Base-by-base conservation (phyloP, 805 yeast species). In the Candida succiphila region DNA sequence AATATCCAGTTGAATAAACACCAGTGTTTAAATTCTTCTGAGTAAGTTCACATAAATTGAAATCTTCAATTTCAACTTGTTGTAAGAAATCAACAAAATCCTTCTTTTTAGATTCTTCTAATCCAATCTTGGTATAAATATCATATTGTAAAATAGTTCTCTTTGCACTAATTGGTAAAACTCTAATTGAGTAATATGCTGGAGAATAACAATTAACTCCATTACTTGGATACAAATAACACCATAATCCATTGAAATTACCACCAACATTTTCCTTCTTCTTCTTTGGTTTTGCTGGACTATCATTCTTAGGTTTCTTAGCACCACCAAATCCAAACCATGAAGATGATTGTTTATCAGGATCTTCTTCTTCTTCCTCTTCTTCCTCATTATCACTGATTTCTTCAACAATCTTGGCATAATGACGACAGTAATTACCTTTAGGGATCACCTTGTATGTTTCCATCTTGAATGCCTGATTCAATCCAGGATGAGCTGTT, bases 181-280 rank as follows among this genome's bases (percentile, higher is more conserved):
- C 79, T 44, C 79, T 60, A 41, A 74, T 73, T 7, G 76, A 65
- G 52, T 74, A 74, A 75, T 78, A 74, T 8, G 79, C 79, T 44
- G 80, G 79, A 0, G 79, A 72, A 47, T 74, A 74, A 46, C 81
- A 74, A 54, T 74, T 74, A 49, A 74, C 52, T 29, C 80, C 80
- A 48, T 72, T 71, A 31, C 65, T 69, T 36, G 81, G 81, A 60
- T 61, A 74, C 38, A 71, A 53, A 51, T 74, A 74, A 38, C 74
- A 67, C 80, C 80, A 74, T 48, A 74, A 58, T 10, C 79, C 80
- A 48, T 74, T 70, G 55, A 69, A 70, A 8, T 64, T 69, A 39
- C 81, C 81, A 37, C 80, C 80, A 18, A 69, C 70, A 56, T 74
- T 74, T 37, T 52, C 57, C 38, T 61, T 61, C 51, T 55, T 54